A percentile compares a stretch with the other conserved stretches of the same genome.
Evolutionary conservation across 2,329 filamentous ascomycete species (phyloP).

Genomic region (Talaromyces rugulosus): DNA sequence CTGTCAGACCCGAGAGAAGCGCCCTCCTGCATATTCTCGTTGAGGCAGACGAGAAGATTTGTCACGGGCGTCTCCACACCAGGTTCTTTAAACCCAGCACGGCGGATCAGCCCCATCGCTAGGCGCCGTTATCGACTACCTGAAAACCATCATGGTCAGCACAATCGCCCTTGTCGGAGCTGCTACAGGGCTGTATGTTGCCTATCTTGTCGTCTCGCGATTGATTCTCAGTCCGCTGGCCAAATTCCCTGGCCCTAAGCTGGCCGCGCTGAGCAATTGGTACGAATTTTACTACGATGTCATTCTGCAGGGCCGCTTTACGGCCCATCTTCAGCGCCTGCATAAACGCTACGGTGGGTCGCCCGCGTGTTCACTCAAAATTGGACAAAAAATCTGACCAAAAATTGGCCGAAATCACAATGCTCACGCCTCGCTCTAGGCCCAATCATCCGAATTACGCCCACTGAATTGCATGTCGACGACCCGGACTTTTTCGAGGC

Average conservation of each 20-base stretch:
- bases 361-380: neutral
- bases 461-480: slow-evolving; percentile 28
- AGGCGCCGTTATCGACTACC: neutral
- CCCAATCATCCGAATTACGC: slow-evolving; percentile 30
- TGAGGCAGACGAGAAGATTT: neutral
- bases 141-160: neutral
- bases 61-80: neutral
- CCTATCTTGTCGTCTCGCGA: slow-evolving; percentile 2
- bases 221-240: slow-evolving; percentile 6
- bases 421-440: slow-evolving; percentile 16
- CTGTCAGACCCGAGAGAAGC: neutral
- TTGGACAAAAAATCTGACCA: neutral
- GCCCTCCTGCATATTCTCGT: neutral
- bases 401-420: neutral
- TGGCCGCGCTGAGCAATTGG: slow-evolving; percentile 18
- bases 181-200: neutral
- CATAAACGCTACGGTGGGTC: slow-evolving; percentile 22
- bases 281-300: slow-evolving; percentile 27
- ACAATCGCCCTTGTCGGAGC: neutral
- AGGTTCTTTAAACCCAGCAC: neutral
- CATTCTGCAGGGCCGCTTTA: slow-evolving; percentile 19
- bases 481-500: slow-evolving; percentile 27
- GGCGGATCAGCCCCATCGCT: neutral
- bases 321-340: slow-evolving; percentile 19
- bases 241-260: slow-evolving; percentile 7